Conservation (phyloP, 495 filamentous ascomycete species). For the Xylaria cubensis region DNA sequence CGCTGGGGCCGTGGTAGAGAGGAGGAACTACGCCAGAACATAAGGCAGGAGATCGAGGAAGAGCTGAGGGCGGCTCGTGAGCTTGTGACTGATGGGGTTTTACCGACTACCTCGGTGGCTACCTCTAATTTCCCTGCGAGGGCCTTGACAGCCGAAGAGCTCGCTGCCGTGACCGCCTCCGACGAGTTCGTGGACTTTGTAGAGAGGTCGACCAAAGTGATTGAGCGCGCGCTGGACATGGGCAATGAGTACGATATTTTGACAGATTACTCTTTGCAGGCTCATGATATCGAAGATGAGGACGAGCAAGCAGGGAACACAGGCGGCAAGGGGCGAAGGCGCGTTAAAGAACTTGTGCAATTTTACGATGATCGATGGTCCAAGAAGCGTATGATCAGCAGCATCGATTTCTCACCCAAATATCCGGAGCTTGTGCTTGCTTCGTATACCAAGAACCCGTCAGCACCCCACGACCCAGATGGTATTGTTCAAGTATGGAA, state of each 20-base stretch:
- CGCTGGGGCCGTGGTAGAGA: constrained; percentile 79
- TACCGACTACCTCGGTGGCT: constrained; percentile 48
- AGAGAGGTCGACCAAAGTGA: constrained; percentile 93
- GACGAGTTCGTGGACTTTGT: constrained; percentile 95
- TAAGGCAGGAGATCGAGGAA: constrained; percentile 90
- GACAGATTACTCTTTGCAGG: constrained; percentile 87
- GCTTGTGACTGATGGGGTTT: constrained; percentile 57
- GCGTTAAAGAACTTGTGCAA: constrained; percentile 85
- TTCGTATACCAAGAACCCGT: constrained; percentile 94
- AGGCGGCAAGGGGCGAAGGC: constrained; percentile 75
- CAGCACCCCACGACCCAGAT: constrained; percentile 92
- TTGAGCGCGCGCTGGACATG: constrained; percentile 87
- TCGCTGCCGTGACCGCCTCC: constrained; percentile 88
- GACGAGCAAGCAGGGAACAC: constrained; percentile 78
- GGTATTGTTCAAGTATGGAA: constrained; percentile 98
- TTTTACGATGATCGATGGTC: constrained; percentile 97
- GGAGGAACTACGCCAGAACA: constrained; percentile 83
- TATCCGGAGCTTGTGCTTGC: constrained; percentile 92
- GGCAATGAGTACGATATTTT: constrained; percentile 88
- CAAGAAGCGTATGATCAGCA: constrained; percentile 94
- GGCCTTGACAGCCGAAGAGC: constrained; percentile 81
- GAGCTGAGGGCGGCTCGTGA: constrained; percentile 77
- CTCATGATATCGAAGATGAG: constrained; percentile 75
- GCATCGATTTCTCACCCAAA: constrained; percentile 91
- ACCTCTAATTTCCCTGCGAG: constrained; percentile 76